Evolutionary conservation across 352 stramenopile genomes (phyloP), one percentile per base, ranked within the genome.

Genomic region (Phytophthora cajani): DNA sequence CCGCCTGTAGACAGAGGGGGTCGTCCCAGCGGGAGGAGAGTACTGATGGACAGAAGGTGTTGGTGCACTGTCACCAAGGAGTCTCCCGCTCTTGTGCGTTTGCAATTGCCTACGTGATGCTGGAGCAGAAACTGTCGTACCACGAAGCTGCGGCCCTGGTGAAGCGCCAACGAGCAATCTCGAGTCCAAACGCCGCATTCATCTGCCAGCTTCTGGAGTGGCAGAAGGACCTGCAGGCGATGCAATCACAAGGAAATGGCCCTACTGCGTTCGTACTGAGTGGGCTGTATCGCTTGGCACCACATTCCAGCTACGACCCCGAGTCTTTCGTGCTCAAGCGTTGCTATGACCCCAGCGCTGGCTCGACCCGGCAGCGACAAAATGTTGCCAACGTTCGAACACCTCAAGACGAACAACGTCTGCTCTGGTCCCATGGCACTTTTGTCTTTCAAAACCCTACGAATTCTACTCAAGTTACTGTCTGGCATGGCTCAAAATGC

Each of bases 51-150:
- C 44, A 60, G 6, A 78, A 78, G 16, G 78, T 91, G 23, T 44
- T 94, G 3, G 56, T 94, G 8, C 82, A 94, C 42, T 94, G 86
- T 30, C 83, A 94, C 40, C 82, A 92, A 65, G 86, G 86, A 49
- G 68, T 94, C 23, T 94, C 86, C 14, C 75, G 86, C 25, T 92
- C 85, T 0, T 94, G 86, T 55, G 81, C 85, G 0, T 71, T 91
- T 47, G 86, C 78, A 9, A 80, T 91, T 57, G 83, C 85, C 16
- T 90, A 88, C 62, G 55, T 90, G 7, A 94, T 92, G 82, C 61
- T 77, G 51, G 64, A 74, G 10, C 61, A 74, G 17, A 38, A 51
- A 36, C 30, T 84, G 17, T 59, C 61, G 16, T 81, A 79, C 16
- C 76, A 71, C 32, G 73, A 82, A 6, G 81, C 80, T 27, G 59